Evolutionary conservation across 768 basidiomycete genomes (phyloP).

Genomic region (Gymnopilus junonius): DNA sequence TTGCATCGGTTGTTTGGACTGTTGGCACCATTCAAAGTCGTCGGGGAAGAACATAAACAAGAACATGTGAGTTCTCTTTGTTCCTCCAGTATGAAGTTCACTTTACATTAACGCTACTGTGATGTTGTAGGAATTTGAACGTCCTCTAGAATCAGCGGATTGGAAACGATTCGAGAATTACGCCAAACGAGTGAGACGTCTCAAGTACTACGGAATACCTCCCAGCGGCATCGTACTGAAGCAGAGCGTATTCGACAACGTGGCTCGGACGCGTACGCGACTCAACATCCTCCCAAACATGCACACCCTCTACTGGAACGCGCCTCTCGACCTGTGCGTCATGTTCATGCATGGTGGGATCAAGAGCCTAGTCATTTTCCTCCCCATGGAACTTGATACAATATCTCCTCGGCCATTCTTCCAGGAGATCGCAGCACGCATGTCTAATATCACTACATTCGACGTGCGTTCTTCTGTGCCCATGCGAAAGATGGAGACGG

Average conservation of each 20-base stretch:
- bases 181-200: constrained; percentile 48
- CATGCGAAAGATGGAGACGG: constrained; percentile 43
- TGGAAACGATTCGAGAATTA: constrained; percentile 64
- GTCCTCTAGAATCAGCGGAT: constrained; percentile 47
- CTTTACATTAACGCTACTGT: constrained; percentile 2
- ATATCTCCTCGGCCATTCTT: constrained; percentile 30
- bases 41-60: constrained; percentile 5
- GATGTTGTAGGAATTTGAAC: constrained; percentile 41
- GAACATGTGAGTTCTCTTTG: constrained; percentile 31
- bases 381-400: constrained; percentile 24
- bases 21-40: constrained; percentile 46
- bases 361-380: constrained; percentile 36
- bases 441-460: constrained; percentile 53
- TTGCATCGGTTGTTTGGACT: constrained; percentile 49
- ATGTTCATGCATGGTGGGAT: constrained; percentile 64
- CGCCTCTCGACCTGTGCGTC: constrained; percentile 35
- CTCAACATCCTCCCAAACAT: constrained; percentile 60
- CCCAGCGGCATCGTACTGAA: constrained; percentile 9
- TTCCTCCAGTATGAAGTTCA: too few species aligned
- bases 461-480: constrained; percentile 49
- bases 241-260: constrained; percentile 51
- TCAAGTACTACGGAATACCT: constrained; percentile 30
- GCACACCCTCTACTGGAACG: constrained; percentile 53
- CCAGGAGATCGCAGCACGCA: constrained; percentile 47
- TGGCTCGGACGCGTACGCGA: constrained; percentile 57